Conservation (phyloP, 768 basidiomycete genomes). For the Bullera alba region DNA sequence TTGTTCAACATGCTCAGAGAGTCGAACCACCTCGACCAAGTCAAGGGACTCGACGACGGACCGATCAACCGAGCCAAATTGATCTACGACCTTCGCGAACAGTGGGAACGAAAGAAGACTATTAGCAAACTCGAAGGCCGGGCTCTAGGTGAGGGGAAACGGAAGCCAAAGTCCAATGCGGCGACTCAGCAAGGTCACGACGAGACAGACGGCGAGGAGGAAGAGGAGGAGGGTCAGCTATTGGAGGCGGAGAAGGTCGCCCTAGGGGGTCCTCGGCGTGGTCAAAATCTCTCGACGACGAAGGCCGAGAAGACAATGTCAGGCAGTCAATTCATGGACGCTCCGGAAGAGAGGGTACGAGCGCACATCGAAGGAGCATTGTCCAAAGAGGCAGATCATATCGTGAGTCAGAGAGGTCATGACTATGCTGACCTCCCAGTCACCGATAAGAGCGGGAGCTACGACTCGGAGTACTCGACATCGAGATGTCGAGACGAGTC, state of each 20-base stretch:
- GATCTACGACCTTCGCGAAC: constrained; percentile 52
- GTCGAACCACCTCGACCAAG: constrained; percentile 62
- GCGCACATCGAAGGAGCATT: constrained; percentile 83
- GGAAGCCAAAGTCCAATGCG: constrained; percentile 1
- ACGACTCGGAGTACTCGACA: constrained; percentile 31
- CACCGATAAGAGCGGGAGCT: constrained; percentile 15
- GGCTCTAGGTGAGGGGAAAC: constrained; percentile 9
- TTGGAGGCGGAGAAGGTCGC: constrained; percentile 40
- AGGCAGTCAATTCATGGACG: constrained; percentile 46
- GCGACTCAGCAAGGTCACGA: not conserved
- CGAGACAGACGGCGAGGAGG: constrained; percentile 4
- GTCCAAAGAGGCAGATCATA: constrained; percentile 53
- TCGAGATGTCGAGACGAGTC: constrained; percentile 20
- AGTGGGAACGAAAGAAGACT: constrained; percentile 42
- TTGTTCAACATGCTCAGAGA: constrained; percentile 90
- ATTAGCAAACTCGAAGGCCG: constrained; percentile 37
- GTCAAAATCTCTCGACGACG: constrained; percentile 18
- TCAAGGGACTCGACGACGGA: constrained; percentile 58
- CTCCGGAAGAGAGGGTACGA: constrained; percentile 53
- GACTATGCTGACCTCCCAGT: constrained; percentile 15
- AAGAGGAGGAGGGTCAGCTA: constrained; percentile 26
- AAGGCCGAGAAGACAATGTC: constrained; percentile 27
- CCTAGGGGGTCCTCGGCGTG: constrained; percentile 17
- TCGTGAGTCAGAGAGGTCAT: constrained; percentile 42
- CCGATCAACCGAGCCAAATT: constrained; percentile 73